These are phyloP conservation scores for Echinosophora koreensis DNA, from an alignment of 306 rosid genomes.

Conservation along the genomic window DNA sequence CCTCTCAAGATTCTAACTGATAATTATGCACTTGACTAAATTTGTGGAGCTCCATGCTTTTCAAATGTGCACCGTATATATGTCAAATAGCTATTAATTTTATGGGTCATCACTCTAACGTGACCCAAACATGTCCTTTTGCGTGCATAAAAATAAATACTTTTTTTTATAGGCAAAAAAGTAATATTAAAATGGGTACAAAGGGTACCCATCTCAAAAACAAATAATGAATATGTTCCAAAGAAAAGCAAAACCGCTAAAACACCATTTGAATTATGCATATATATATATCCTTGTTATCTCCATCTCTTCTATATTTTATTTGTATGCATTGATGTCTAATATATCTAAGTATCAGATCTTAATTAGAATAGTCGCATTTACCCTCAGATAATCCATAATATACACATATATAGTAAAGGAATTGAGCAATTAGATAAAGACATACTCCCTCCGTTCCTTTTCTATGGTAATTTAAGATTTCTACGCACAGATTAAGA, in stretches of 20 bases:
- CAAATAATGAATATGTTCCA: too few relatives aligned
- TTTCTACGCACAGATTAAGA: too few relatives aligned
- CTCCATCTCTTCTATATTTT: not conserved
- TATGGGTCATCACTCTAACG: not conserved
- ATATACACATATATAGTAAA: too few relatives aligned
- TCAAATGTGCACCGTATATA: slow-evolving; percentile 21
- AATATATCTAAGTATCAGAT: not conserved
- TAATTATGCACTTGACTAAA: slow-evolving; percentile 43
- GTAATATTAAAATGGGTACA: too few relatives aligned
- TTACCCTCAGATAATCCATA: not conserved
- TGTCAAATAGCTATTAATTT: slow-evolving; percentile 13
- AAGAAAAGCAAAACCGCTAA: too few relatives aligned
- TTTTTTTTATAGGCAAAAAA: too few relatives aligned
- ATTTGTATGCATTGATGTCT: not conserved
- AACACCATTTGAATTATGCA: too few relatives aligned
- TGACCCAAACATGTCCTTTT: not conserved
- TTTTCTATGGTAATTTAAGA: too few relatives aligned
- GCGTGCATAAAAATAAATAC: too few relatives aligned
- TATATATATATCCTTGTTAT: not conserved
- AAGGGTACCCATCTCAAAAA: too few relatives aligned
- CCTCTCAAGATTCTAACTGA: slow-evolving; percentile 7
- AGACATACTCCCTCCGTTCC: too few relatives aligned
- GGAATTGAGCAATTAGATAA: too few relatives aligned
- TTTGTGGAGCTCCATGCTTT: slow-evolving; percentile 10
- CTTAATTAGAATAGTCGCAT: not conserved